phyloP scores from a whole-genome alignment of 306 rosid genomes.

The Citrullus amarus region DNA sequence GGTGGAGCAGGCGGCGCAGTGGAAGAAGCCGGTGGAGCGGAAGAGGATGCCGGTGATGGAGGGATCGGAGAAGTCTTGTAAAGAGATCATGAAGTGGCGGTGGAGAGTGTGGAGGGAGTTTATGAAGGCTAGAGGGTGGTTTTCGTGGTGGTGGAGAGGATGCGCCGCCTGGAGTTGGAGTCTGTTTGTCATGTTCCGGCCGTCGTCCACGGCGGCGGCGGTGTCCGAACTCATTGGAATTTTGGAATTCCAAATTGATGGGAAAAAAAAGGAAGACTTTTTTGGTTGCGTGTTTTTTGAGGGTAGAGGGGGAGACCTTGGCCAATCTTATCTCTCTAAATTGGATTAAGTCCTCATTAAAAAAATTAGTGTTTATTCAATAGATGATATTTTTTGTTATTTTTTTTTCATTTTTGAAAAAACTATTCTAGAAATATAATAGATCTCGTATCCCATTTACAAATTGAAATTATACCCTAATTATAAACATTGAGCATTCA shows the following conservation, averaged over 20 bases:
- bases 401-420: too few species aligned
- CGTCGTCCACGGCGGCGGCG: background rate
- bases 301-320: too few species aligned
- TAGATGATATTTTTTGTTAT: too few species aligned
- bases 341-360: too few species aligned
- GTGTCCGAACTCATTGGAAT: background rate
- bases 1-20: background rate
- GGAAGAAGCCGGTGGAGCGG: background rate
- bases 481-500: too few species aligned
- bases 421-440: too few species aligned
- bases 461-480: too few species aligned
- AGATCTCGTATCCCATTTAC: too few species aligned
- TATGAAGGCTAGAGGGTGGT: constrained; percentile 1
- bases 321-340: too few species aligned
- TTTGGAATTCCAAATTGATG: background rate
- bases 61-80: background rate
- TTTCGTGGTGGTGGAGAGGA: background rate
- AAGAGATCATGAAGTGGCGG: background rate
- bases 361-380: too few species aligned
- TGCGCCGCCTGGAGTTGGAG: background rate
- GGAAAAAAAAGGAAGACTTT: background rate
- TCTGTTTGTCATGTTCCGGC: background rate
- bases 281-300: too few species aligned
- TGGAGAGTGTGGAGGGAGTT: constrained; percentile 1
- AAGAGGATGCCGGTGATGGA: background rate